Evolutionary conservation across 306 rosid species (phyloP).

Genomic region (Cicer judaicum): DNA sequence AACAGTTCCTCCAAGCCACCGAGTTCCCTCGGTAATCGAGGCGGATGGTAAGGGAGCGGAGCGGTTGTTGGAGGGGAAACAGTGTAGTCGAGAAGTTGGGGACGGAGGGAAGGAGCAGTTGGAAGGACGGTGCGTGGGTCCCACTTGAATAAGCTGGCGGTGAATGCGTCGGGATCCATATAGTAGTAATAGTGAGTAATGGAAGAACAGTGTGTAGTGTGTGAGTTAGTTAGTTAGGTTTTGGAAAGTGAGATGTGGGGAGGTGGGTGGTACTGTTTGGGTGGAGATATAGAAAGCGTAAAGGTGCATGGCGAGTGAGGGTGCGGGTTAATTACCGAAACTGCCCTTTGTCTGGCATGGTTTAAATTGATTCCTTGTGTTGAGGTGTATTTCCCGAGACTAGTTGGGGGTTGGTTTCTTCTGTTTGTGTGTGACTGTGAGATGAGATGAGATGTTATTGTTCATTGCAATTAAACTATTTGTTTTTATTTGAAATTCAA

Average conservation of each 20-base stretch:
- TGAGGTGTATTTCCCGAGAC: conserved; percentile 41
- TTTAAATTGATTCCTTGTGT: conserved; percentile 27
- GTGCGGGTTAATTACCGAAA: conserved; percentile 47
- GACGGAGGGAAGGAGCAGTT: conserved; percentile 16
- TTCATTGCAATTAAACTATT: background rate
- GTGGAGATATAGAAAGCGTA: conserved; percentile 45
- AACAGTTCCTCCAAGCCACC: conserved; percentile 82
- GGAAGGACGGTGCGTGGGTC: conserved; percentile 71
- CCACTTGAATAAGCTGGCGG: conserved; percentile 85
- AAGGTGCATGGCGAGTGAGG: conserved; percentile 35
- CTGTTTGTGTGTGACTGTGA: background rate
- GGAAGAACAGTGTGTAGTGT: background rate
- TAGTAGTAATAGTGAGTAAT: background rate
- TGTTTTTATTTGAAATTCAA: conserved; percentile 5
- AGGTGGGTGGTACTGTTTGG: conserved; percentile 46
- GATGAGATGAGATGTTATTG: background rate
- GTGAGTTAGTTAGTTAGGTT: background rate
- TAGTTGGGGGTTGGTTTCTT: conserved; percentile 12
- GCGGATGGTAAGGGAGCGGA: conserved; percentile 7
- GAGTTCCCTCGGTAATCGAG: conserved; percentile 49
- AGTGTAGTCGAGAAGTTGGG: conserved; percentile 51
- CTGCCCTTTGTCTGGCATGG: conserved; percentile 50
- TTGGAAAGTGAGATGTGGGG: conserved; percentile 24
- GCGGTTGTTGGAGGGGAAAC: conserved; percentile 28
- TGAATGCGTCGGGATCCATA: conserved; percentile 88